A percentile compares a stretch with the other conserved stretches of the same genome.
Conservation (phyloP, 306 rosid species). For the Glycyrrhiza uralensis region DNA sequence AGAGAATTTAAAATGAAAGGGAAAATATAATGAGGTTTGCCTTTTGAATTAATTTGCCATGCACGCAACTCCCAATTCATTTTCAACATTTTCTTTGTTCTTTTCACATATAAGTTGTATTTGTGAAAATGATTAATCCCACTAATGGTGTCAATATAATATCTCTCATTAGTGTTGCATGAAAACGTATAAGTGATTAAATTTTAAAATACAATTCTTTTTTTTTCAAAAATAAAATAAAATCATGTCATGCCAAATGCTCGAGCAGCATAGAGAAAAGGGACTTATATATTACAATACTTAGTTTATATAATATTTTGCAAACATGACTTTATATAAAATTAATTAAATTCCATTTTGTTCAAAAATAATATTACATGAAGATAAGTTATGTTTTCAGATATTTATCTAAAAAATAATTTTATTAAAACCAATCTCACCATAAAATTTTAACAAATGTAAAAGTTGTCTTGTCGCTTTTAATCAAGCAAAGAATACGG, state of each 20-base stretch:
- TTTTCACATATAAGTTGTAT: background rate
- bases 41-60: background rate
- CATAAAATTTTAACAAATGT: no score
- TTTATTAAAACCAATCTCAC: no score
- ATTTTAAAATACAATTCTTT: background rate
- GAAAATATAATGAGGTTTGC: background rate
- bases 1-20: background rate
- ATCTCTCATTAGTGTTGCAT: background rate
- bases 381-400: no score
- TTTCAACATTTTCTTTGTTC: background rate
- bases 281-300: background rate
- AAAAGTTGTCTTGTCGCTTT: no score
- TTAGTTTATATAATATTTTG: no score
- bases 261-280: background rate
- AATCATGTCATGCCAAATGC: background rate
- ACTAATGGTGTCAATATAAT: background rate
- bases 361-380: no score
- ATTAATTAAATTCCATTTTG: no score
- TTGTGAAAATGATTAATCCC: background rate
- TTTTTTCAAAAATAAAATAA: background rate
- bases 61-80: background rate
- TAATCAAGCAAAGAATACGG: no score
- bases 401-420: no score
- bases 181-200: background rate
- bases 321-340: no score